These are phyloP conservation scores for Chaetomium fimeti DNA, from an alignment of 495 filamentous ascomycete species.

Conservation along the genomic window DNA sequence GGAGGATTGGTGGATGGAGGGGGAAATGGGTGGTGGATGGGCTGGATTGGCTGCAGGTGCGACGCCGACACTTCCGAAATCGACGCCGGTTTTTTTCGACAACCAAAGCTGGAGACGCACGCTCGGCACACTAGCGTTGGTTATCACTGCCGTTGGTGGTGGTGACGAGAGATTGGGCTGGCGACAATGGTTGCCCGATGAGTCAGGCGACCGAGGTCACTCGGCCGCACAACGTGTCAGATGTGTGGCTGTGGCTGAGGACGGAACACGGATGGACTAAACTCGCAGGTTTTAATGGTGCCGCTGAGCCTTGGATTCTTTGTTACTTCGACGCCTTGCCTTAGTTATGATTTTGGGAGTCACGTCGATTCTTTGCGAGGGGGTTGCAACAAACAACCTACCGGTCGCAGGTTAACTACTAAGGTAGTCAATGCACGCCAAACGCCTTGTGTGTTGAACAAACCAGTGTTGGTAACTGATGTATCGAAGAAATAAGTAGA, in stretches of 20 bases:
- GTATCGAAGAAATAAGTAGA: too few species aligned
- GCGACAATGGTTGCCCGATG: conserved; percentile 1
- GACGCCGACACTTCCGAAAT: background rate
- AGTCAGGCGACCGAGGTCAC: conserved; percentile 10
- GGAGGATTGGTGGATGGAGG: conserved; percentile 8
- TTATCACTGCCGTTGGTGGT: background rate
- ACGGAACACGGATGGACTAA: background rate
- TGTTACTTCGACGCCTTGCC: too few species aligned
- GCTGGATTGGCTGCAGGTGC: background rate
- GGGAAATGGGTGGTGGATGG: background rate
- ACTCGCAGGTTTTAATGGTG: too few species aligned
- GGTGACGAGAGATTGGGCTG: conserved; percentile 5
- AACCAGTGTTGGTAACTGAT: too few species aligned
- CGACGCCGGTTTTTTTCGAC: background rate
- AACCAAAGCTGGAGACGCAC: too few species aligned
- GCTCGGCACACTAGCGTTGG: background rate
- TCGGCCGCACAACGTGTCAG: conserved; percentile 19
- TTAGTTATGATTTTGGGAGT: too few species aligned
- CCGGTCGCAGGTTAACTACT: too few species aligned
- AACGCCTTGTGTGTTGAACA: too few species aligned
- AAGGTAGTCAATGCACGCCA: too few species aligned
- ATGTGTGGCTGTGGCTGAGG: background rate
- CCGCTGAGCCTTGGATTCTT: too few species aligned
- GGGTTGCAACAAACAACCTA: too few species aligned
- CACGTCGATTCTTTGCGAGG: too few species aligned